These are phyloP conservation scores for Heterobasidion occidentale DNA, from an alignment of 1,284 basidiomycete species.

Conservation along the genomic window DNA sequence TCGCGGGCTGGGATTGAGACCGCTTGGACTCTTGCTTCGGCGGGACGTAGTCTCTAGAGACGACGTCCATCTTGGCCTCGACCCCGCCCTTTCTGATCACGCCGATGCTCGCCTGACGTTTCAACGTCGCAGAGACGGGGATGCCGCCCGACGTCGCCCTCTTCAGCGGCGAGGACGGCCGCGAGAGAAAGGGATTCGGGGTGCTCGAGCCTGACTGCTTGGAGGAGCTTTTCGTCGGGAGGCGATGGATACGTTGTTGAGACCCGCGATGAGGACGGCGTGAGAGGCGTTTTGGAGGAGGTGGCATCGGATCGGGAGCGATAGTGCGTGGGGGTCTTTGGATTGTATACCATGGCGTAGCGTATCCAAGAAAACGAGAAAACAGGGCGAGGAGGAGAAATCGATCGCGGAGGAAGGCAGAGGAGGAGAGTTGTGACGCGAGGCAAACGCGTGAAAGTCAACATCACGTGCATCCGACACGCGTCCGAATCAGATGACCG, in stretches of 20 bases:
- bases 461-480: constrained; percentile 8
- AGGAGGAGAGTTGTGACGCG: background rate
- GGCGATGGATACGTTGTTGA: constrained; percentile 45
- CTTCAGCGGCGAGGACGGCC: constrained; percentile 59
- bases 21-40: constrained; percentile 60
- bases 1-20: constrained; percentile 62
- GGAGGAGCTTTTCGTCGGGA: constrained; percentile 30
- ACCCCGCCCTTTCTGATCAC: constrained; percentile 69
- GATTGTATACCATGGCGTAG: constrained; percentile 20
- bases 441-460: constrained; percentile 1
- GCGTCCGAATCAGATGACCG: background rate
- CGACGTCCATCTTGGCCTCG: constrained; percentile 67
- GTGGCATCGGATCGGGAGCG: constrained; percentile 57
- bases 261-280: constrained; percentile 52
- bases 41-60: constrained; percentile 51
- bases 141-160: constrained; percentile 39
- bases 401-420: background rate
- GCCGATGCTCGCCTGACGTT: constrained; percentile 54
- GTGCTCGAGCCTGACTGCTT: constrained; percentile 33
- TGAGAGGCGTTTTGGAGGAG: constrained; percentile 52
- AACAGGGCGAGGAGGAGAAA: background rate
- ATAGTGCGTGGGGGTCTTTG: constrained; percentile 59
- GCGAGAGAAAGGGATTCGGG: constrained; percentile 61
- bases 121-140: constrained; percentile 43
- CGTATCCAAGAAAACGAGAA: background rate